Conservation (phyloP, 2,329 filamentous ascomycete genomes). For the Colletotrichum musae region DNA sequence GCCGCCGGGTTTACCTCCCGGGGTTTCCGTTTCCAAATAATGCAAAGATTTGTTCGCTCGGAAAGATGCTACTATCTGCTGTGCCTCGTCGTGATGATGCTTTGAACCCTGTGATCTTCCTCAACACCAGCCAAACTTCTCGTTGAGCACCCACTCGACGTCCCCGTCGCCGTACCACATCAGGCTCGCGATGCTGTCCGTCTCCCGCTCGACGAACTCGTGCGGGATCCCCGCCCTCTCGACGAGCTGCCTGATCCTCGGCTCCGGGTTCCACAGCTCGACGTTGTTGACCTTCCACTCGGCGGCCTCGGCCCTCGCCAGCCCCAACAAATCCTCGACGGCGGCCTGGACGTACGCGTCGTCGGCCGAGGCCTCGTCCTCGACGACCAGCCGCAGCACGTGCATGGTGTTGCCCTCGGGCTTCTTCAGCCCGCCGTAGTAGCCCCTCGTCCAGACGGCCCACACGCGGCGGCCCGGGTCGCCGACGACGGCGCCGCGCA, state of each 20-base stretch:
- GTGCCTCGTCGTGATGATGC: not conserved
- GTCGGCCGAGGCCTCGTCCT: constrained; percentile 61
- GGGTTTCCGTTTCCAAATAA: constrained; percentile 5
- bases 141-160: constrained; percentile 81
- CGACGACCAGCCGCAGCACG: constrained; percentile 78
- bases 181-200: constrained; percentile 78
- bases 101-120: not conserved
- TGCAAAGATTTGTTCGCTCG: not conserved
- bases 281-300: constrained; percentile 80
- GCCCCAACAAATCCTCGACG: constrained; percentile 74
- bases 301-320: constrained; percentile 79
- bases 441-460: constrained; percentile 80
- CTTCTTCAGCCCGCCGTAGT: constrained; percentile 68
- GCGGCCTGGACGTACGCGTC: constrained; percentile 63
- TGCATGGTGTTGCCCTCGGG: constrained; percentile 77
- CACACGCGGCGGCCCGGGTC: constrained; percentile 72
- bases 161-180: constrained; percentile 77
- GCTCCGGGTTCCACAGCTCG: constrained; percentile 86
- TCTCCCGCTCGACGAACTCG: constrained; percentile 69
- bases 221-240: constrained; percentile 64
- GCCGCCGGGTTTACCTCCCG: no score
- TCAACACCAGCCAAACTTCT: constrained; percentile 85
- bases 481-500: constrained; percentile 80
- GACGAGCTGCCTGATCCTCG: constrained; percentile 64
- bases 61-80: not conserved